Percentiles rank a stretch among this genome's conserved stretches.
These are phyloP conservation scores for Scortechinia acanthostroma DNA, from an alignment of 2,329 filamentous ascomycete genomes.

Conservation along the genomic window DNA sequence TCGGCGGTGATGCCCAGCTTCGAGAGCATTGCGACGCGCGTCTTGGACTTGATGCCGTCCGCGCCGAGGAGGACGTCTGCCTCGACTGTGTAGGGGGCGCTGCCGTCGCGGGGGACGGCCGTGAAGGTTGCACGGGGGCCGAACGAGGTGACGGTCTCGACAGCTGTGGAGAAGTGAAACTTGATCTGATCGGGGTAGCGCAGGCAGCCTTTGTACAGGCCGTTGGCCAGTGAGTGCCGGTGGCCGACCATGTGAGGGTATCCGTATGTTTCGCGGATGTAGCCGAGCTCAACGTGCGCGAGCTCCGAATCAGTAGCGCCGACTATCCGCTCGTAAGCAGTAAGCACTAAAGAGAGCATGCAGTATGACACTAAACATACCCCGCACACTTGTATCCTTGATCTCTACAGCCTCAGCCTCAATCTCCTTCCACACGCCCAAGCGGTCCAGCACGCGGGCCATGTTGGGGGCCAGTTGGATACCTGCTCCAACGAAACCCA, in stretches of 20 bases:
- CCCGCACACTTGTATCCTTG: conserved; percentile 49
- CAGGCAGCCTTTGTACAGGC: conserved; percentile 66
- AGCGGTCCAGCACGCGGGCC: conserved; percentile 52
- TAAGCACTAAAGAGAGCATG: no score
- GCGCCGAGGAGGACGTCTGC: conserved; percentile 42
- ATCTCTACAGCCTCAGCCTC: conserved; percentile 51
- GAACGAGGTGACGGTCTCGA: conserved; percentile 49
- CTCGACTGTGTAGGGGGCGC: conserved; percentile 41
- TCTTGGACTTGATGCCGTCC: conserved; percentile 46
- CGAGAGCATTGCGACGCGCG: conserved; percentile 43
- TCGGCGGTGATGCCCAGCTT: conserved; percentile 39
- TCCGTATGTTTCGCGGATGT: conserved; percentile 61
- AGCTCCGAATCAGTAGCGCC: conserved; percentile 65
- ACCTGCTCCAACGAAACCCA: conserved; percentile 61
- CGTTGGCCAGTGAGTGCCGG: conserved; percentile 62
- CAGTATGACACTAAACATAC: no score
- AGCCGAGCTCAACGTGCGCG: conserved; percentile 60
- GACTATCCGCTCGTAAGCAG: conserved; percentile 29
- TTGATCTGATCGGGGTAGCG: conserved; percentile 51
- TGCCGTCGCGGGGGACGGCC: conserved; percentile 44
- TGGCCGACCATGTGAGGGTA: conserved; percentile 79
- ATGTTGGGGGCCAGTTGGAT: conserved; percentile 64
- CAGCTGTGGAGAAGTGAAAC: conserved; percentile 59
- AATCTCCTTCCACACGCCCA: conserved; percentile 55
- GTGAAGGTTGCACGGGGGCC: conserved; percentile 51